A percentile compares a stretch with the other conserved stretches of the same genome.
These are phyloP conservation scores for Sisymbrium altissimum DNA, from an alignment of 345 rosid species.

Conservation along the genomic window DNA sequence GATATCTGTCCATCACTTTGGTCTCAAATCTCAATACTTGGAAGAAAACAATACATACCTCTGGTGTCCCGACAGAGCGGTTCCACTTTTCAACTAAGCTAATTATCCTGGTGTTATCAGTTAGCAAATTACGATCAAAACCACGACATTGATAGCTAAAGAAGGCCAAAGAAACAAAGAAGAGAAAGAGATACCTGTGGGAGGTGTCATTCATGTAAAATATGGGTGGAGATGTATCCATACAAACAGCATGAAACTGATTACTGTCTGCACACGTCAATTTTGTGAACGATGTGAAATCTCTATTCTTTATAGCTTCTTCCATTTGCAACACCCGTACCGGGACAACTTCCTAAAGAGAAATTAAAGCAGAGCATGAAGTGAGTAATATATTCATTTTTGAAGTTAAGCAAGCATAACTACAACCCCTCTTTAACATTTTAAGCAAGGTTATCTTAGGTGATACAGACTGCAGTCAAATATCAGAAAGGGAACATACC, in stretches of 20 bases:
- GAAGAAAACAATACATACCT: slow-evolving; percentile 44
- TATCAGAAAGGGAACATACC: slow-evolving; percentile 40
- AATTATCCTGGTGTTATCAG: slow-evolving; percentile 59
- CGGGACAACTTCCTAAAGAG: slow-evolving; percentile 79
- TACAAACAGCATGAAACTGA: slow-evolving; percentile 96
- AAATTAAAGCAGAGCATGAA: neutral
- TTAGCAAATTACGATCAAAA: neutral
- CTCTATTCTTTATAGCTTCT: slow-evolving; percentile 68
- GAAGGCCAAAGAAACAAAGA: neutral
- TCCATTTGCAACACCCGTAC: slow-evolving; percentile 73
- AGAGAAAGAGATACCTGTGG: slow-evolving; percentile 59
- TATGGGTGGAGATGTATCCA: slow-evolving; percentile 92
- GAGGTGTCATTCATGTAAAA: slow-evolving; percentile 98
- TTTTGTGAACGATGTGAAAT: slow-evolving; percentile 72
- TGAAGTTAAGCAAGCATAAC: neutral
- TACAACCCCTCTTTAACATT: neutral
- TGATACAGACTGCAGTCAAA: neutral
- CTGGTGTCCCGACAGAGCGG: slow-evolving; percentile 60
- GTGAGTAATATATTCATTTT: neutral
- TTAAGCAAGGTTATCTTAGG: neutral
- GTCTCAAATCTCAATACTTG: neutral
- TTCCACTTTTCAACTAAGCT: slow-evolving; percentile 89
- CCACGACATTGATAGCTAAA: neutral
- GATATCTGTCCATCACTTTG: neutral
- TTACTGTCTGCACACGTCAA: slow-evolving; percentile 89